Percentiles rank a stretch among this genome's conserved stretches.
Evolutionary conservation across 495 filamentous ascomycete species (phyloP).

Genomic region (Tuber indicum): DNA sequence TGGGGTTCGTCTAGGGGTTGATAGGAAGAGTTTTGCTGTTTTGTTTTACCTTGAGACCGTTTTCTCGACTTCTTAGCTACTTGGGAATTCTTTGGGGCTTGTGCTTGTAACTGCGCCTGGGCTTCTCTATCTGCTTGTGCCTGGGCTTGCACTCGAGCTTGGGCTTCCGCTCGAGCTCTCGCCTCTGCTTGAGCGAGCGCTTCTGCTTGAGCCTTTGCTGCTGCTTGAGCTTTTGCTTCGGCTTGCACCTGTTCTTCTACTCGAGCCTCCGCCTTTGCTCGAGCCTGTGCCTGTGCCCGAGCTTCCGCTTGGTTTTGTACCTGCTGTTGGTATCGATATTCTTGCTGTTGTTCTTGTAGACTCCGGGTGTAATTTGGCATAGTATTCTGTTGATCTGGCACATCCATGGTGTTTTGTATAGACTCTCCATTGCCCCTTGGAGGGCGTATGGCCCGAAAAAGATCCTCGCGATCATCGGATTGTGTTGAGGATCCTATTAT

Average conservation of each 20-base stretch:
- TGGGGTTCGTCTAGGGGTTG: background rate
- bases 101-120: constrained; percentile 8
- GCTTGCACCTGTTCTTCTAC: constrained; percentile 13
- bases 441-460: background rate
- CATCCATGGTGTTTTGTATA: background rate
- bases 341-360: background rate
- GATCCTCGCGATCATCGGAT: background rate
- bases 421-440: background rate
- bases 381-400: background rate
- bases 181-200: constrained; percentile 8
- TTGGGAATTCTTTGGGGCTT: constrained; percentile 9
- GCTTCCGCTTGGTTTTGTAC: background rate
- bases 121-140: background rate
- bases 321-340: background rate
- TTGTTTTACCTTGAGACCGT: background rate
- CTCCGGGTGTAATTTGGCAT: background rate
- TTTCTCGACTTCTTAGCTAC: constrained; percentile 3
- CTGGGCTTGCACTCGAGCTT: background rate
- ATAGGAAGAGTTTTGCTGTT: constrained; percentile 6
- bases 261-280: constrained; percentile 2
- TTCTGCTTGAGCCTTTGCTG: constrained; percentile 10
- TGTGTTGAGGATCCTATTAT: background rate
- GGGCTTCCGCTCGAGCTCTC: constrained; percentile 10
- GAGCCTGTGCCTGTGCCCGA: constrained; percentile 10
- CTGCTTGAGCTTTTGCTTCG: background rate